Evolutionary conservation across 192 early-diverging fungal species (phyloP).

Genomic region (Coemansia furcata): DNA sequence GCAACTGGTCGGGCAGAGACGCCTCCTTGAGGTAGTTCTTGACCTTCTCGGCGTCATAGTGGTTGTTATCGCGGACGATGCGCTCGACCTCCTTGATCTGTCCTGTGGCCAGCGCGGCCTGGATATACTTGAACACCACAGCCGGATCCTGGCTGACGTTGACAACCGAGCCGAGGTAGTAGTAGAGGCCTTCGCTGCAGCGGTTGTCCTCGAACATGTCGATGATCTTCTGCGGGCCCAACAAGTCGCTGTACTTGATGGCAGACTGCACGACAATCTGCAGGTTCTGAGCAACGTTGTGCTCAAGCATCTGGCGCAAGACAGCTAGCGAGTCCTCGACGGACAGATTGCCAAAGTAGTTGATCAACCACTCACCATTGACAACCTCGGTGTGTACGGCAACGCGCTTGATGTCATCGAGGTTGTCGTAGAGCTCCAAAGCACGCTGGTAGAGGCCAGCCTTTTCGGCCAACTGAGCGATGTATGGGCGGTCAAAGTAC

Average conservation of each 20-base stretch:
- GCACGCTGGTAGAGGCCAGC: conserved; percentile 95
- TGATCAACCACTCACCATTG: conserved; percentile 87
- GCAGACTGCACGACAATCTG: conserved; percentile 94
- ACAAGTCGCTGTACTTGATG: conserved; percentile 95
- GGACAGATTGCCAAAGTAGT: conserved; percentile 93
- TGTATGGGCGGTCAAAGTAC: conserved; percentile 89
- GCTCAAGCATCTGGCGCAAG: conserved; percentile 88
- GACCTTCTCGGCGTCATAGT: conserved; percentile 97
- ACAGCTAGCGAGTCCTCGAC: conserved; percentile 97
- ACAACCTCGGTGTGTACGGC: conserved; percentile 82
- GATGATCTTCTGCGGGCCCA: conserved; percentile 85
- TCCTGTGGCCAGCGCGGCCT: conserved; percentile 87
- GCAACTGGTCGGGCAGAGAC: conserved; percentile 92
- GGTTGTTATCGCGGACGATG: conserved; percentile 93
- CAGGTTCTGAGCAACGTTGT: conserved; percentile 92
- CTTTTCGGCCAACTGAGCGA: conserved; percentile 95
- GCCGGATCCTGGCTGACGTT: conserved; percentile 93
- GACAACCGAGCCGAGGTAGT: conserved; percentile 94
- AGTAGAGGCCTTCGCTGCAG: conserved; percentile 94
- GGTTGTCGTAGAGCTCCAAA: conserved; percentile 95
- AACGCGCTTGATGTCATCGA: conserved; percentile 94
- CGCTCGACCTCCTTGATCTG: conserved; percentile 98
- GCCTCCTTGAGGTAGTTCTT: conserved; percentile 99
- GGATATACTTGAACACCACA: conserved; percentile 99
- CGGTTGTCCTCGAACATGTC: conserved; percentile 89